A percentile compares a stretch with the other conserved stretches of the same genome.
phyloP scores from a whole-genome alignment of 2,329 filamentous ascomycete species.

The Pseudogymnoascus sp. region DNA sequence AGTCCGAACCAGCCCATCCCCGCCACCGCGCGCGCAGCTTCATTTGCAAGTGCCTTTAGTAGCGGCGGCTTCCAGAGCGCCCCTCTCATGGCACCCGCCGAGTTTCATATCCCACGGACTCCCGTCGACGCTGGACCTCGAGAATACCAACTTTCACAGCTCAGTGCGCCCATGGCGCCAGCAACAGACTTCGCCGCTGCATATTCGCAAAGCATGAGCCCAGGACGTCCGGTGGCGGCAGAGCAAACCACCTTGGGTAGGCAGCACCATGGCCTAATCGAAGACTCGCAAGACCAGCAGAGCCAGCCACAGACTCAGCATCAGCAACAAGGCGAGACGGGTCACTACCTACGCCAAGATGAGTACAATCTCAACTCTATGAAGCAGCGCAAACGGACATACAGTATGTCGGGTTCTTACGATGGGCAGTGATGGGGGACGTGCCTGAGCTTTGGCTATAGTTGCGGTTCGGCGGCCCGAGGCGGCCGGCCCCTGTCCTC shows the following conservation, averaged over 20 bases:
- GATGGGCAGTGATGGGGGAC: constrained; percentile 5
- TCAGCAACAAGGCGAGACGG: constrained; percentile 22
- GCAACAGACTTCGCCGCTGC: constrained; percentile 41
- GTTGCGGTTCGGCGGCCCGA: background rate
- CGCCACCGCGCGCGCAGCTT: constrained; percentile 31
- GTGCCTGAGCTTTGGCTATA: background rate
- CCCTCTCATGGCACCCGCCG: constrained; percentile 46
- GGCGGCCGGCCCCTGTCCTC: background rate
- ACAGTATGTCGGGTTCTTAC: constrained; percentile 11
- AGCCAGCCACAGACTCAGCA: constrained; percentile 18
- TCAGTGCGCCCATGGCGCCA: constrained; percentile 48
- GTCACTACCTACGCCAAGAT: constrained; percentile 18
- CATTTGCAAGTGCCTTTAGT: constrained; percentile 38
- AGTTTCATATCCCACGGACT: constrained; percentile 43
- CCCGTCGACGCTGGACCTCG: constrained; percentile 32
- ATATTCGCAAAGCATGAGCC: constrained; percentile 22
- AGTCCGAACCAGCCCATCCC: constrained; percentile 18
- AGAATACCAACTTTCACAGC: constrained; percentile 47
- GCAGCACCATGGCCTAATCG: constrained; percentile 10
- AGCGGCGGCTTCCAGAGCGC: constrained; percentile 46
- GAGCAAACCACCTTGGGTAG: constrained; percentile 19
- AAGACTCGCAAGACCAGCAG: constrained; percentile 17
- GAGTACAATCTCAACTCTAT: constrained; percentile 3
- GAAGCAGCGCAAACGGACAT: constrained; percentile 9
- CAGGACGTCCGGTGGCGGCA: constrained; percentile 12